Evolutionary conservation across 345 rosid species (phyloP).

Genomic region (Rubroshorea leprosula): DNA sequence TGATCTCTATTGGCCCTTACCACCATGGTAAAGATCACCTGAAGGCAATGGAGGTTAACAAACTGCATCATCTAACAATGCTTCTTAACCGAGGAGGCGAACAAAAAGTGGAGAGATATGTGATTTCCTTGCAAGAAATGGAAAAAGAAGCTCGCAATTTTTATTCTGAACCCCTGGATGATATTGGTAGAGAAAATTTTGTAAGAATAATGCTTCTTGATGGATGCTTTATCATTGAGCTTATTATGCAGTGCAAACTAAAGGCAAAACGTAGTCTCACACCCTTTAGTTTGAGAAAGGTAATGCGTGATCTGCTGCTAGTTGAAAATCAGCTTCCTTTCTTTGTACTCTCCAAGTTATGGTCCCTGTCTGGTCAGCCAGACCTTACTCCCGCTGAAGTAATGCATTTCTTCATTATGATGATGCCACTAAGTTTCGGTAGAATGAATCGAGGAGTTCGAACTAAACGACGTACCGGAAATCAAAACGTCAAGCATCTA

Average conservation of each 20-base stretch:
- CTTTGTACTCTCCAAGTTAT: slow-evolving; percentile 10
- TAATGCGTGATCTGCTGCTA: slow-evolving; percentile 14
- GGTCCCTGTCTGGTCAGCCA: not conserved
- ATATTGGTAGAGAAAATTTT: slow-evolving; percentile 7
- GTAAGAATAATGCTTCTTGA: slow-evolving; percentile 30
- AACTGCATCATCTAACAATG: slow-evolving; percentile 8
- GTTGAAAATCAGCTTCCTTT: slow-evolving; percentile 24
- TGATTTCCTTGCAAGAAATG: not conserved
- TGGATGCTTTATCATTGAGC: slow-evolving; percentile 19
- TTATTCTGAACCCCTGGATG: slow-evolving; percentile 3
- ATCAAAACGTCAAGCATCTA: not conserved
- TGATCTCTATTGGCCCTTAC: slow-evolving; percentile 23
- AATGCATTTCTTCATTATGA: not conserved
- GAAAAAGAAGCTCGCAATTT: slow-evolving; percentile 23
- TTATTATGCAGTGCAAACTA: not conserved
- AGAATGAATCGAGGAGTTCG: too few species aligned
- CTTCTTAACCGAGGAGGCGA: slow-evolving; percentile 9
- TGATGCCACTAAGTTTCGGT: too few species aligned
- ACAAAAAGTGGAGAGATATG: not conserved
- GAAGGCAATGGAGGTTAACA: slow-evolving; percentile 13
- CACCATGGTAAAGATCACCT: slow-evolving; percentile 7
- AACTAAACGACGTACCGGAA: too few species aligned
- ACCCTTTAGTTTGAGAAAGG: not conserved
- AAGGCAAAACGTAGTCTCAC: too few species aligned
- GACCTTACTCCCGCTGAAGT: not conserved